A percentile compares a stretch with the other conserved stretches of the same genome.
phyloP scores from a whole-genome alignment of 2,329 filamentous ascomycete species.

The Cladosporium colombiae region DNA sequence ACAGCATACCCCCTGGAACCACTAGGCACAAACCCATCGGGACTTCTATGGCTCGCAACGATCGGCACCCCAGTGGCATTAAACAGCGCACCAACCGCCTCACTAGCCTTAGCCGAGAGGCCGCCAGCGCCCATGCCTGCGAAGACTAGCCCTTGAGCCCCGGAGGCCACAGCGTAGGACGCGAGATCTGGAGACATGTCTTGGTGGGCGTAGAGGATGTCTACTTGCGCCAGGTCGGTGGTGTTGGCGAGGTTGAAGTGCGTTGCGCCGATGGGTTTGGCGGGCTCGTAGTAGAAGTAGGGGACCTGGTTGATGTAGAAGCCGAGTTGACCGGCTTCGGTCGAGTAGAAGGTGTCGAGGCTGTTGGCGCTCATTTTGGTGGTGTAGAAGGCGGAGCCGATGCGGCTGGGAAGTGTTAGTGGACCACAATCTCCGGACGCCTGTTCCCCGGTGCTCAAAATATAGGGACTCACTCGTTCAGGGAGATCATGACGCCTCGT shows the following conservation, averaged over 20 bases:
- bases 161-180: constrained; percentile 50
- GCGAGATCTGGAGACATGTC: constrained; percentile 50
- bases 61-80: constrained; percentile 52
- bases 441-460: too few species aligned
- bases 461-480: constrained; percentile 52
- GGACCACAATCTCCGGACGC: not conserved
- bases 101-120: constrained; percentile 44
- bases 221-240: constrained; percentile 53
- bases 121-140: constrained; percentile 59
- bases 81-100: constrained; percentile 48
- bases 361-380: constrained; percentile 65
- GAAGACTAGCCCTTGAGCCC: constrained; percentile 57
- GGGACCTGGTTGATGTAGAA: constrained; percentile 60
- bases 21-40: constrained; percentile 54
- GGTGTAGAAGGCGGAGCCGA: constrained; percentile 59
- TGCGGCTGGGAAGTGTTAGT: constrained; percentile 41
- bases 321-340: constrained; percentile 60
- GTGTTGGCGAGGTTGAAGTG: constrained; percentile 44
- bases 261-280: constrained; percentile 50
- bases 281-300: constrained; percentile 60
- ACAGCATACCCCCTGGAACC: constrained; percentile 35
- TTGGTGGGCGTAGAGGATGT: constrained; percentile 59
- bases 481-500: constrained; percentile 60
- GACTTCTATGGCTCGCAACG: constrained; percentile 54
- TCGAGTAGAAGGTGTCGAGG: constrained; percentile 62